A percentile compares a stretch with the other conserved stretches of the same genome.
These are phyloP conservation scores for Populus alba DNA, from an alignment of 345 rosid genomes.

Conservation along the genomic window DNA sequence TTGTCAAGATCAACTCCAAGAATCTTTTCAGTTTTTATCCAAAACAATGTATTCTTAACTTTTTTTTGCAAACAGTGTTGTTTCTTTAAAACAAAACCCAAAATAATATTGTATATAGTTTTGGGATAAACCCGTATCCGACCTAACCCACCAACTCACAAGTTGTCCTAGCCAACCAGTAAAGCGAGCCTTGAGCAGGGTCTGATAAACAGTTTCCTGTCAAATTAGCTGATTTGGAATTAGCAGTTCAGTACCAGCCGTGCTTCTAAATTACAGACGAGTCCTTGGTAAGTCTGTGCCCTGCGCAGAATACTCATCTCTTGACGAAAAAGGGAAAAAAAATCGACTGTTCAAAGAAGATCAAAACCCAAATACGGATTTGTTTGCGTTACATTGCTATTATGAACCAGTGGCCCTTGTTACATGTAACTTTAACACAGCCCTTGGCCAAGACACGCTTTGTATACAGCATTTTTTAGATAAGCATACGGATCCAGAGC, in stretches of 20 bases:
- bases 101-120: too few species aligned
- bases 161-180: too few species aligned
- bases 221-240: neutral
- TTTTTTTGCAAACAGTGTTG: too few species aligned
- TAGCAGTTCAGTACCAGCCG: neutral
- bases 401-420: neutral
- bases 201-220: neutral
- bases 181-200: too few species aligned
- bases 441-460: neutral
- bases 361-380: neutral
- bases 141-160: too few species aligned
- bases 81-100: too few species aligned
- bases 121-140: too few species aligned
- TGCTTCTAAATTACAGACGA: neutral
- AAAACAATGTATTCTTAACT: too few species aligned
- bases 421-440: neutral
- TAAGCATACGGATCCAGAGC: neutral
- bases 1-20: too few species aligned
- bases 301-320: neutral
- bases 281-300: neutral
- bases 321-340: neutral
- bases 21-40: too few species aligned
- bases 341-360: neutral
- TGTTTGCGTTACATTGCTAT: neutral
- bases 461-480: neutral